A percentile compares a stretch with the other conserved stretches of the same genome.
phyloP scores from a whole-genome alignment of 2,329 filamentous ascomycete genomes.

The Elsinoe necatrix region DNA sequence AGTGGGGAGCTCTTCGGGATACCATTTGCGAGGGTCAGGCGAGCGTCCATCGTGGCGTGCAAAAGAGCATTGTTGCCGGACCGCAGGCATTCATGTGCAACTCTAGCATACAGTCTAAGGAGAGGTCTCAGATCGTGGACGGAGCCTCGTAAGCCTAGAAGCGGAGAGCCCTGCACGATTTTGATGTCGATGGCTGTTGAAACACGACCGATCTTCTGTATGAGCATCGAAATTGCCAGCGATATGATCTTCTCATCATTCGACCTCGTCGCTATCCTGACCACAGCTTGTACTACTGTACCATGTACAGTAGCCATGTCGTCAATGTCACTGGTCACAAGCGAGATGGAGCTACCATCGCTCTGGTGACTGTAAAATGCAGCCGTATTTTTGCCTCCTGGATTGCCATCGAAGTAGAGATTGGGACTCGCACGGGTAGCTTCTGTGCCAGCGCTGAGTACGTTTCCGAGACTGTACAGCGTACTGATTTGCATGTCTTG shows the following conservation, averaged over 20 bases:
- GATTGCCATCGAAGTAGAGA: constrained; percentile 40
- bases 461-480: constrained; percentile 91
- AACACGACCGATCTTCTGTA: constrained; percentile 90
- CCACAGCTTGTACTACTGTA: constrained; percentile 91
- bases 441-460: constrained; percentile 64
- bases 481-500: constrained; percentile 93
- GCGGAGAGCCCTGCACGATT: constrained; percentile 74
- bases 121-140: constrained; percentile 76
- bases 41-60: constrained; percentile 69
- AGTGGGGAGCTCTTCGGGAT: constrained; percentile 61
- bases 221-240: constrained; percentile 84
- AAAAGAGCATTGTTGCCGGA: constrained; percentile 60
- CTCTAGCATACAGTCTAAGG: constrained; percentile 70
- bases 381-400: constrained; percentile 19
- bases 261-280: constrained; percentile 73
- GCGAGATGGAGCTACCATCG: constrained; percentile 65
- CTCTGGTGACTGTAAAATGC: constrained; percentile 26
- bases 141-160: constrained; percentile 67
- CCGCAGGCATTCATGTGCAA: constrained; percentile 64
- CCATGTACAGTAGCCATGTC: constrained; percentile 69
- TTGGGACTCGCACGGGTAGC: constrained; percentile 43
- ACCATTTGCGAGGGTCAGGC: constrained; percentile 66
- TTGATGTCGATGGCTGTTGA: constrained; percentile 70
- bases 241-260: constrained; percentile 88
- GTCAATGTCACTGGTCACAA: constrained; percentile 66